Percentiles rank a stretch among this genome's conserved stretches.
phyloP scores from a whole-genome alignment of 2,329 filamentous ascomycete genomes.

The Pyrenophora teres region DNA sequence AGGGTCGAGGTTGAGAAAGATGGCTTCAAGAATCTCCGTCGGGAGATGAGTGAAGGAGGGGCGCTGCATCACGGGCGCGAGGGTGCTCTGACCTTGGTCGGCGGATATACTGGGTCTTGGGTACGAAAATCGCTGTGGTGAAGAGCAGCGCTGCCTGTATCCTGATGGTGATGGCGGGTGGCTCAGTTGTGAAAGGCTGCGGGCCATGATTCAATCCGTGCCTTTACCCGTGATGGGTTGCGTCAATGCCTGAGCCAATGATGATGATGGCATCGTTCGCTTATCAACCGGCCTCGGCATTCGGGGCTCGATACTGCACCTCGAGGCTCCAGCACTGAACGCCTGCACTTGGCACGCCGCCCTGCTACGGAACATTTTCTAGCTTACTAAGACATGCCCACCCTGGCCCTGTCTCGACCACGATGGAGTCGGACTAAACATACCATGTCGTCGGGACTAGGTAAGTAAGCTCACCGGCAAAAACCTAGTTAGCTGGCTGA shows the following conservation, averaged over 20 bases:
- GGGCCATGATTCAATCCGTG: not conserved
- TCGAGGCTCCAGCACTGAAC: not conserved
- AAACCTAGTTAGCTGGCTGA: too few species aligned
- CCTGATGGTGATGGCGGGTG: not conserved
- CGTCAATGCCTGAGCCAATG: constrained; percentile 18
- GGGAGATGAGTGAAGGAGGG: constrained; percentile 59
- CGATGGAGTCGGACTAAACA: too few species aligned
- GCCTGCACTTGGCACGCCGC: not conserved
- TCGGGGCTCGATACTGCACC: constrained; percentile 14
- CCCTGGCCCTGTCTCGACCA: too few species aligned
- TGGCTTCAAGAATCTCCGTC: constrained; percentile 82
- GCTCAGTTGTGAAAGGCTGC: constrained; percentile 1
- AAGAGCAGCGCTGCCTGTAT: not conserved
- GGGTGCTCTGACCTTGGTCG: not conserved
- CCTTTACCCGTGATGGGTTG: constrained; percentile 11
- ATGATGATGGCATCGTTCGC: constrained; percentile 22
- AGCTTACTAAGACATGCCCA: too few species aligned
- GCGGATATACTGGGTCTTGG: not conserved
- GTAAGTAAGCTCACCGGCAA: too few species aligned
- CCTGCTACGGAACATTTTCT: too few species aligned
- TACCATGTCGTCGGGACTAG: too few species aligned
- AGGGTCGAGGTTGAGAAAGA: constrained; percentile 68
- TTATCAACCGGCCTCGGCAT: constrained; percentile 20
- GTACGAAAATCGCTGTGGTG: not conserved
- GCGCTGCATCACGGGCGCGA: constrained; percentile 10